Conservation (phyloP, 176 grass and related monocot species). For the Carex parvula region DNA sequence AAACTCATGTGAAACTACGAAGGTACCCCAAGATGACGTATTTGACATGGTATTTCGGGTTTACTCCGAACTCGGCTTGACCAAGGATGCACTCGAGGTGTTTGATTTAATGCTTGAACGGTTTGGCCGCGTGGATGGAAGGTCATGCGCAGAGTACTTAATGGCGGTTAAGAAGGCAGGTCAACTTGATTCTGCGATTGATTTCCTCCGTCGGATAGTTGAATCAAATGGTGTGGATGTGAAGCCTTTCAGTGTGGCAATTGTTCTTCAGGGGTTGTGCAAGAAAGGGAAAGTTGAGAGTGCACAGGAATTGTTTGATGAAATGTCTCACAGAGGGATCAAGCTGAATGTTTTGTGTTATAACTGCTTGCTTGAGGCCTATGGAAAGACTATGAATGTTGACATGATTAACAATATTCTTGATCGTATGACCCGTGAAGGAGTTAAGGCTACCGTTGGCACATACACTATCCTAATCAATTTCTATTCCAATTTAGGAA, state of each 20-base stretch:
- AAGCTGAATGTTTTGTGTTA: slow-evolving; percentile 56
- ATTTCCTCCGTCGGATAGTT: slow-evolving; percentile 39
- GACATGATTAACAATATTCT: slow-evolving; percentile 30
- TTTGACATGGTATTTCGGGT: slow-evolving; percentile 88
- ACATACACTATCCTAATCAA: slow-evolving; percentile 60
- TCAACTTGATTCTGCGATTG: slow-evolving; percentile 30
- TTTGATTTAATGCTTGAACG: slow-evolving; percentile 44
- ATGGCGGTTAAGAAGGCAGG: slow-evolving; percentile 57
- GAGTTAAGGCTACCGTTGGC: slow-evolving; percentile 32
- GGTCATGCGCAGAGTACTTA: slow-evolving; percentile 62
- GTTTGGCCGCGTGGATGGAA: slow-evolving; percentile 56
- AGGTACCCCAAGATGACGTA: slow-evolving; percentile 28
- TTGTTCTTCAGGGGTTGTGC: slow-evolving; percentile 53
- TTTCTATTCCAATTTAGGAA: slow-evolving; percentile 14
- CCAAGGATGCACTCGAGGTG: slow-evolving; percentile 39
- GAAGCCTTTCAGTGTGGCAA: slow-evolving; percentile 34
- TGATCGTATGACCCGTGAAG: slow-evolving; percentile 27
- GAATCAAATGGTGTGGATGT: slow-evolving; percentile 22
- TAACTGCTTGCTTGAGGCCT: slow-evolving; percentile 56
- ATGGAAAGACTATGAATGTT: slow-evolving; percentile 37
- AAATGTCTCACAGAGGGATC: slow-evolving; percentile 40
- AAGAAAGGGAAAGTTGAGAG: slow-evolving; percentile 36
- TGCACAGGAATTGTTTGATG: slow-evolving; percentile 51
- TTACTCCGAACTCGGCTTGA: slow-evolving; percentile 44
- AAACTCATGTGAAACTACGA: slow-evolving; percentile 18